These are phyloP conservation scores for Carex arenaria DNA, from an alignment of 202 grass and related monocot species.

Conservation along the genomic window DNA sequence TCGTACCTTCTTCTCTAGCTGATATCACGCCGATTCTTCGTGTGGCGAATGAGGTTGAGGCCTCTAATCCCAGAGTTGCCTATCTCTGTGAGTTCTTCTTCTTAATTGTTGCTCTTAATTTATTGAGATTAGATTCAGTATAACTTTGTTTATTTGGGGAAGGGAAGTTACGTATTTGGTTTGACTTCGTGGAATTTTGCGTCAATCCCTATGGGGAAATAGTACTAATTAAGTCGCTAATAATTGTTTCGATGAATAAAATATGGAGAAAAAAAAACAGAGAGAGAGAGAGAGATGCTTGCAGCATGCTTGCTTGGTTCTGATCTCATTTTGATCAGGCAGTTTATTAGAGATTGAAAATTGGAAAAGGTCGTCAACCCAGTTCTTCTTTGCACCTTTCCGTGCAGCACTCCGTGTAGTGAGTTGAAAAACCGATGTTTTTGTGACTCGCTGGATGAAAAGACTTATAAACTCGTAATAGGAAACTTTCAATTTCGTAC, in stretches of 20 bases:
- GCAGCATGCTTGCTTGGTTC: too few relatives aligned
- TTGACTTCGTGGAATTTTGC: constrained; percentile 14
- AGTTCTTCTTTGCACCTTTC: neutral
- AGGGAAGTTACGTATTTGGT: neutral
- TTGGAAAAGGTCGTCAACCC: neutral
- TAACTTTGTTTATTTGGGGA: constrained; percentile 5
- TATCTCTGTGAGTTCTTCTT: constrained; percentile 72
- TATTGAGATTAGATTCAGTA: constrained; percentile 21
- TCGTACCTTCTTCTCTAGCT: constrained; percentile 83
- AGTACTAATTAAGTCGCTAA: neutral
- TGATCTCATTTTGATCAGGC: neutral
- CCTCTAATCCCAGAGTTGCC: constrained; percentile 47
- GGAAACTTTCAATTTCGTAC: neutral
- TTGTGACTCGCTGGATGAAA: neutral
- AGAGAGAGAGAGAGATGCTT: neutral
- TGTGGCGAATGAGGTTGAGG: constrained; percentile 86
- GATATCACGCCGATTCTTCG: constrained; percentile 88
- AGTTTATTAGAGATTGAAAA: neutral
- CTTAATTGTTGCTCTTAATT: neutral
- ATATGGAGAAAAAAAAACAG: neutral
- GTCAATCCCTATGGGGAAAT: neutral
- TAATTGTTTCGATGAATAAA: neutral
- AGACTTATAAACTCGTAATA: neutral
- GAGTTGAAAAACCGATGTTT: neutral
- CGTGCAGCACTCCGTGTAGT: neutral